Conservation (phyloP, 805 yeast species). For the Lipomyces anomalus region DNA sequence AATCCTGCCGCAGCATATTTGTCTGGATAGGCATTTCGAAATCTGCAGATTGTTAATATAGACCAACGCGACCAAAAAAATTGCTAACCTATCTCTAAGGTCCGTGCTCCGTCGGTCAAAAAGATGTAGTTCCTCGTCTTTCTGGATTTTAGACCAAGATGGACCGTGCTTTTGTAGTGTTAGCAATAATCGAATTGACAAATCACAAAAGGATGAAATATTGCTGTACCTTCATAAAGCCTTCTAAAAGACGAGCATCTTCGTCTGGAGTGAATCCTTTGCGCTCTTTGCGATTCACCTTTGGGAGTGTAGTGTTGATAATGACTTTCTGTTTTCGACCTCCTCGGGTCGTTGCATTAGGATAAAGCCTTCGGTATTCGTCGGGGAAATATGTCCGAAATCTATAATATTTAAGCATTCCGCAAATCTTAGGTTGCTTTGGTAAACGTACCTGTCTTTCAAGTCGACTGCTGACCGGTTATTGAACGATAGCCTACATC, state of each 20-base stretch:
- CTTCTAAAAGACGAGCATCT: conserved; percentile 39
- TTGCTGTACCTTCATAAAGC: conserved; percentile 30
- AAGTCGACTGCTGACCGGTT: conserved; percentile 43
- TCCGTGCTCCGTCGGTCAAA: conserved; percentile 41
- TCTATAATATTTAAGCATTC: conserved; percentile 23
- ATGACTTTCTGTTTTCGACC: conserved; percentile 25
- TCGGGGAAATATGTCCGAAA: conserved; percentile 43
- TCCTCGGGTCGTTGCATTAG: conserved; percentile 42
- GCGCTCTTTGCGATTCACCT: conserved; percentile 42
- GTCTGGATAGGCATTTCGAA: conserved; percentile 43
- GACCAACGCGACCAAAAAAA: background rate
- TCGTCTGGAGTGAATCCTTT: conserved; percentile 40
- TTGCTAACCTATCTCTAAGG: conserved; percentile 35
- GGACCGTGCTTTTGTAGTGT: conserved; percentile 36
- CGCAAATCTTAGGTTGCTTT: background rate
- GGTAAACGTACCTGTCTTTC: conserved; percentile 31
- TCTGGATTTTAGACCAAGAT: conserved; percentile 43
- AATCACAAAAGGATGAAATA: background rate
- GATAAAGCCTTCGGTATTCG: conserved; percentile 40
- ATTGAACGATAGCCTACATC: conserved; percentile 33
- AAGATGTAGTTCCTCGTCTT: conserved; percentile 36
- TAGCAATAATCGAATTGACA: background rate
- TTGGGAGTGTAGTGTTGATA: conserved; percentile 31
- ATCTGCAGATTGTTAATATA: conserved; percentile 14
- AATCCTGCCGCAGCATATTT: conserved; percentile 42